Evolutionary conservation across 2,329 filamentous ascomycete species (phyloP).

Genomic region (Penicillium occitanis): DNA sequence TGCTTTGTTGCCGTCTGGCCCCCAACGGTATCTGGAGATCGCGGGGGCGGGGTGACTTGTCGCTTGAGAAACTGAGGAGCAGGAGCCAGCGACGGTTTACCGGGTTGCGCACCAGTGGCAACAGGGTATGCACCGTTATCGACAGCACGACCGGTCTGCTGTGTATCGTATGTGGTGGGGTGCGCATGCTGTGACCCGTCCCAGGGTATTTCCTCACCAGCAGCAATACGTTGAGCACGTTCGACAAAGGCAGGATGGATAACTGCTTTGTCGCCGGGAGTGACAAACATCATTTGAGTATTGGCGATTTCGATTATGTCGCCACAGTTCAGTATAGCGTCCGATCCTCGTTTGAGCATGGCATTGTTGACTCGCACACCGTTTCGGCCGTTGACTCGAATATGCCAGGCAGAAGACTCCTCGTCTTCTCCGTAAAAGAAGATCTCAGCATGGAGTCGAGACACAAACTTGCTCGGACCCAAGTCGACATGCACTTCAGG

Average conservation of each 20-base stretch:
- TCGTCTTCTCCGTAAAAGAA: constrained; percentile 68
- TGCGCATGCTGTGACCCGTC: constrained; percentile 42
- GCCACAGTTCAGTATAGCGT: constrained; percentile 72
- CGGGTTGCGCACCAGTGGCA: constrained; percentile 24
- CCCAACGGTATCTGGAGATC: constrained; percentile 42
- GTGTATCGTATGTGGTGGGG: constrained; percentile 24
- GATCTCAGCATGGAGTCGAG: constrained; percentile 72
- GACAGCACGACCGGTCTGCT: constrained; percentile 9
- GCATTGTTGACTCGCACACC: constrained; percentile 80
- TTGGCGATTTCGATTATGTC: constrained; percentile 89
- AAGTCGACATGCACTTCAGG: constrained; percentile 78
- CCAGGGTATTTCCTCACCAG: constrained; percentile 42
- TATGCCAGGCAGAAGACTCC: constrained; percentile 67
- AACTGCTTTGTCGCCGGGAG: constrained; percentile 72
- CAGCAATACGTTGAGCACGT: constrained; percentile 56
- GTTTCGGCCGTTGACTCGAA: constrained; percentile 87
- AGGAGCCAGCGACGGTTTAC: constrained; percentile 42
- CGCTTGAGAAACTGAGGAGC: constrained; percentile 45
- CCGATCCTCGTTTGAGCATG: constrained; percentile 65
- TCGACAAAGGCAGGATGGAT: constrained; percentile 70
- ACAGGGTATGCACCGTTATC: constrained; percentile 17
- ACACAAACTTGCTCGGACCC: constrained; percentile 78
- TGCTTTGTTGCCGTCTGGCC: constrained; percentile 45
- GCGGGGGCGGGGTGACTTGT: constrained; percentile 43
- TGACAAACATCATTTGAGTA: constrained; percentile 97